Evolutionary conservation across 768 basidiomycete genomes (phyloP), one percentile per base, ranked within the genome.

Genomic region (Tephrocybe sp.): DNA sequence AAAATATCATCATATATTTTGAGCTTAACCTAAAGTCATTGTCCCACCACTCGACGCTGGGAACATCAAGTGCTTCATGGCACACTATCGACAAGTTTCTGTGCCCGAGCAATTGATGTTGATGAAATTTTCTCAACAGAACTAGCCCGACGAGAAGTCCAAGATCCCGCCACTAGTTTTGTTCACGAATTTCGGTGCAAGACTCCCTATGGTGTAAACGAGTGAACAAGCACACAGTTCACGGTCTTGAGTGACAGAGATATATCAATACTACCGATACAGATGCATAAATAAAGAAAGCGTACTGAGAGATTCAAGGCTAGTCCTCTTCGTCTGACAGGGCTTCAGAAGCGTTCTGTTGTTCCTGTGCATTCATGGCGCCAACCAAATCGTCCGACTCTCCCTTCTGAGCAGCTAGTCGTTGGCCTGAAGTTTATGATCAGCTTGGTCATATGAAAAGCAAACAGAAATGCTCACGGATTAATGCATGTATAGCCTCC

Each of bases 401-500:
- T 3, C 89, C 88, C 56, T 89, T 89, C 63, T 92, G 87, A 34
- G 84, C 78, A 22, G 88, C 83, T 41, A 93, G 76, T 45, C 91
- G 74, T 72, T 87, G 87, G 40, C 91, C 91, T 93, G 55, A 19
- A 49, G 19, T 36, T 35, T 16, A 36, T 48, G 20, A 13, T 45
- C 26, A 54, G 20, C 19, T 16, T 41, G 5, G 14, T 11, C 30
- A 41, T 20, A 44, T 32, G n/a, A 52, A 10, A 47, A 35, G 30
- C 35, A 16, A 47, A 33, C 41, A 23, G 20, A 14, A 30, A 43
- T 45, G 77, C 92, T 64, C 60, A 98, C 96, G 86, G 62, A 98
- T 98, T 17, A 98, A 78, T 2, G 85, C 89, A 61, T 95, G 91
- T 55, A 98, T 90, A 5, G 94, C 83, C 67, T 95, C 90, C 54